Base-by-base conservation (phyloP, 1,139 yeast genomes). In the Blastobotrys raffinosifermentans region DNA sequence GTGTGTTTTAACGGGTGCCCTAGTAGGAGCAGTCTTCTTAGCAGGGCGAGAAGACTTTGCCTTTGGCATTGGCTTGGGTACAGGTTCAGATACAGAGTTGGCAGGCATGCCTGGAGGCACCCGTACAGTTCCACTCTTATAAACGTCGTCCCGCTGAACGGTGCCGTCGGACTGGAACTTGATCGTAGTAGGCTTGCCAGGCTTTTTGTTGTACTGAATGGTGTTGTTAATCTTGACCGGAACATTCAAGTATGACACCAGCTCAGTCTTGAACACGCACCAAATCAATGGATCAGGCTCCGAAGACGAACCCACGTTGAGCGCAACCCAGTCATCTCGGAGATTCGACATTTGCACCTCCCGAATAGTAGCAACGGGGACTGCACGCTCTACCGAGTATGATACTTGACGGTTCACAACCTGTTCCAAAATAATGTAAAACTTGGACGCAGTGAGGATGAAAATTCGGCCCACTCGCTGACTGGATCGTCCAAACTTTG, bases 291-390 rank as follows among this genome's bases (percentile, higher is more conserved):
- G 71, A 64, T 93, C 99, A 1, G 96, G 87, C 75, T 79, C 53
- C 4, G 53, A 46, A 4, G 54, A 47, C 19, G 62, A 57, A 5
- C 48, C 51, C 40, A 83, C 64, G 19, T 80, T 78, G 27, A 91
- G 60, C 1, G 94, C 94, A 26, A 89, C 60, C 99, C 99, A 93
- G 53, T 89, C 93, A 61, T 93, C 99, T 49, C 91, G 93, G 41
- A 77, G 67, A 31, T 70, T 75, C 0, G 96, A 82, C 51, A 91
- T 58, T 3, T 79, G 80, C 19, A 86, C 75, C 46, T 75, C 74
- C 29, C 69, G 70, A 40, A 93, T 80, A 6, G 74, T 66, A 9
- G 70, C 62, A 2, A 85, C 66, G 10, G 86, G 75, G 32, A 86
- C 67, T 1, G 75, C 60, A 43, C 73, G 70, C 52, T 93, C 98